phyloP scores from a whole-genome alignment of 257 asterid genomes.

The Echites panduratus region DNA sequence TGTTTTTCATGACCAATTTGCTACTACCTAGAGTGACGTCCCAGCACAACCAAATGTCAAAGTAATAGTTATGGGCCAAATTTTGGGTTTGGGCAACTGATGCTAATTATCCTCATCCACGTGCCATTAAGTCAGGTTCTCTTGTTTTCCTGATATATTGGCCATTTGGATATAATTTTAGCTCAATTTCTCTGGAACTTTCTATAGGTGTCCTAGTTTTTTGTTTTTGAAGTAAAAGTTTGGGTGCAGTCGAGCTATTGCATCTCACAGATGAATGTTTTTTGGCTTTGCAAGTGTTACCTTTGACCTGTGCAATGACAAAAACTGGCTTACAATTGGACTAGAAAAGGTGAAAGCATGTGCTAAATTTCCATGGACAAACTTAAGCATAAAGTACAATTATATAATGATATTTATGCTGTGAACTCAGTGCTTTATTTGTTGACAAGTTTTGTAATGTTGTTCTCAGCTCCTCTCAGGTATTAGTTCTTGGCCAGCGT shows the following conservation, averaged over 20 bases:
- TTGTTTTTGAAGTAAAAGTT: not conserved
- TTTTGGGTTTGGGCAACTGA: not conserved
- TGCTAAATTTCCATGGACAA: not conserved
- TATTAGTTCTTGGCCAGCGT: constrained; percentile 67
- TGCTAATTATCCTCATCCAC: not conserved
- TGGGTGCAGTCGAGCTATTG: not conserved
- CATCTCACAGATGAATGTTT: not conserved
- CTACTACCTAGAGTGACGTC: not conserved
- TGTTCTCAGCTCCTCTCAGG: constrained; percentile 43
- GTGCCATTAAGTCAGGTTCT: not conserved
- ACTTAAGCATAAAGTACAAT: not conserved
- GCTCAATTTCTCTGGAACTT: not conserved
- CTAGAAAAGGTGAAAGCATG: not conserved
- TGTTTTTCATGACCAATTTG: not conserved
- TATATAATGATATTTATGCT: not conserved
- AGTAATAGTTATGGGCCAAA: constrained; percentile 1
- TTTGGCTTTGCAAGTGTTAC: not conserved
- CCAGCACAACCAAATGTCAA: not conserved
- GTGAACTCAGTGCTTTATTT: not conserved
- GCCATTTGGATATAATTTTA: not conserved
- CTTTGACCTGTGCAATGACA: not conserved
- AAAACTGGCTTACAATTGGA: not conserved
- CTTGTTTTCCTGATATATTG: not conserved
- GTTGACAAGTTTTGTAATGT: constrained; percentile 7
- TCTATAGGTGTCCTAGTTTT: not conserved